phyloP scores from a whole-genome alignment of 2,329 filamentous ascomycete genomes.

The Acrocalymma vagum region DNA sequence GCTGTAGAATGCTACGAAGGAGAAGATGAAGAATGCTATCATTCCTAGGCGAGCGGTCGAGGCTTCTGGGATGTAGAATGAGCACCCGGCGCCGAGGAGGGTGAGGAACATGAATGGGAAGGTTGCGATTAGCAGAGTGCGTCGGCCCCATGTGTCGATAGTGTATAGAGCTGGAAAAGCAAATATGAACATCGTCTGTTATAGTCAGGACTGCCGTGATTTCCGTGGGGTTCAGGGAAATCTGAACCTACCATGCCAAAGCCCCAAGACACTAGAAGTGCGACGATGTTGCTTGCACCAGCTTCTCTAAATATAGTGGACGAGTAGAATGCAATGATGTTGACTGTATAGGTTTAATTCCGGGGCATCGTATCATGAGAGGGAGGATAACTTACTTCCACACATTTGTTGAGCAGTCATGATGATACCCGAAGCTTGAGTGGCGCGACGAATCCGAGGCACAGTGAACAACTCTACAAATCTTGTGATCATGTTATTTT shows the following conservation, averaged over 20 bases:
- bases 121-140: constrained; percentile 44
- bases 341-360: constrained; percentile 3
- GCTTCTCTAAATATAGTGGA: constrained; percentile 70
- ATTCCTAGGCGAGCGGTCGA: constrained; percentile 7
- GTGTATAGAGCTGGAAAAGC: constrained; percentile 52
- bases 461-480: constrained; percentile 69
- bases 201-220: no score
- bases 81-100: constrained; percentile 44
- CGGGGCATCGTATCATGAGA: no score
- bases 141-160: constrained; percentile 41
- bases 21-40: constrained; percentile 6
- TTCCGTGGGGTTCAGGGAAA: no score
- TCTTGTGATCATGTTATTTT: constrained; percentile 43
- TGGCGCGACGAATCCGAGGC: constrained; percentile 74
- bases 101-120: constrained; percentile 57
- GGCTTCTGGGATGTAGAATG: constrained; percentile 1
- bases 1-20: constrained; percentile 17
- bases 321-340: constrained; percentile 77
- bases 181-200: constrained; percentile 53
- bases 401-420: constrained; percentile 53
- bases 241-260: constrained; percentile 52
- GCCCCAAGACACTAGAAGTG: constrained; percentile 46
- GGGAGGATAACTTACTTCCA: constrained; percentile 46
- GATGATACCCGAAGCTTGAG: constrained; percentile 75
- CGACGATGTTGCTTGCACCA: constrained; percentile 22